Base-by-base conservation (phyloP, 2,329 filamentous ascomycete species). In the Alternaria panax region DNA sequence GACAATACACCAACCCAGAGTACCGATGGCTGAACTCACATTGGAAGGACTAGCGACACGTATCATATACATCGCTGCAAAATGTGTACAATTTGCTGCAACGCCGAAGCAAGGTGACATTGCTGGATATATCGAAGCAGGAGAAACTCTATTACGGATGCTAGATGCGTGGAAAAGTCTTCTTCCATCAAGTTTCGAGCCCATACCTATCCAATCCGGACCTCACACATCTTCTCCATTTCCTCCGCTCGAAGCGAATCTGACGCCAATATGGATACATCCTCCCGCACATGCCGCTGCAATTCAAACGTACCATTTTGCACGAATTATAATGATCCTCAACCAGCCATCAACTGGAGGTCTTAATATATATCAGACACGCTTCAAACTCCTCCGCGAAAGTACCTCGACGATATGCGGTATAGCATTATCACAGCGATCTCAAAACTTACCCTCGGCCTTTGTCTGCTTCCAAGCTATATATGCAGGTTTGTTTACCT, bases 1-100 rank as follows among this genome's bases (percentile, higher is more conserved):
- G 63, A 87, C 81, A 42, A 86, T 87, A 53, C 88, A 86, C 83
- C 80, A 79, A 47, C 86, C 86, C 0, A 82, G 79, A 7, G 83
- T 81, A 54, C 74, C 79, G 0, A 82, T 84, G 51, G 67, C 76
- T 1, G 78, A 80, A 3, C 78, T 88, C 42, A 79, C 79, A 9
- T 78, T 81, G 0, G 80, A 85, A 53, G 86, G 87, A 41, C 75
- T 88, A 25, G 85, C 86, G 0, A 80, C 80, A 5, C 78, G 83
- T 1, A 80, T 84, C 0, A 78, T 86, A 0, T 88, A 85, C 63
- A 79, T 88, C 1, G 78, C 88, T 5, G 83, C 85, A 0, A 83
- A 86, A 66, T 83, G 82, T 1, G 82, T 88, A 4, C 86, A 87
- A 59, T 88, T 85, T 66, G 84, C 83, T 38, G 85, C 85, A 1